Evolutionary conservation across 345 rosid genomes (phyloP).

Genomic region (Aquilaria yunnanensis): DNA sequence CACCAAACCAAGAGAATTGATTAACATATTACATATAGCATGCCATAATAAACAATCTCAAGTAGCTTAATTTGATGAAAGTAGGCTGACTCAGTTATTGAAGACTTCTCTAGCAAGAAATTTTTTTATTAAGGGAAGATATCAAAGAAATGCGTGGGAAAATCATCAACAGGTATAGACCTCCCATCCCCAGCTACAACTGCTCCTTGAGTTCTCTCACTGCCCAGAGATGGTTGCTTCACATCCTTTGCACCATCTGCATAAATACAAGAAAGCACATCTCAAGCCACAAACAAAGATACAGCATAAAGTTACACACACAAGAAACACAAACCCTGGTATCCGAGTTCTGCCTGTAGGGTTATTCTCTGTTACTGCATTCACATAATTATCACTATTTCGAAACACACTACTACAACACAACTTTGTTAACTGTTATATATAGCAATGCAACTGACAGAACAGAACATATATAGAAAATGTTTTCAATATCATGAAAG

Average conservation of each 20-base stretch:
- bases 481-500: background rate
- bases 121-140: background rate
- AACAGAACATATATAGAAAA: too few species aligned
- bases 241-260: slow-evolving; percentile 60
- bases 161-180: slow-evolving; percentile 30
- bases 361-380: too few species aligned
- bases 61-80: background rate
- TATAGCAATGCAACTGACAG: too few species aligned
- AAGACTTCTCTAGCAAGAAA: slow-evolving; percentile 2
- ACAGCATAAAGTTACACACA: background rate
- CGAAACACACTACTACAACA: too few species aligned
- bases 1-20: background rate
- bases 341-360: too few species aligned
- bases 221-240: slow-evolving; percentile 21
- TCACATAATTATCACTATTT: too few species aligned
- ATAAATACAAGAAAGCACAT: slow-evolving; percentile 7
- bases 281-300: slow-evolving; percentile 4
- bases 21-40: background rate
- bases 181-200: slow-evolving; percentile 49
- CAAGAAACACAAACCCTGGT: too few species aligned
- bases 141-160: slow-evolving; percentile 1
- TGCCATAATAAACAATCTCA: background rate
- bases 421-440: too few species aligned
- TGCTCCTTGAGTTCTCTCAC: slow-evolving; percentile 32
- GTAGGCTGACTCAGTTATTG: background rate